Conservation (phyloP, 305 asterid species). For the Fraxinus floribunda region DNA sequence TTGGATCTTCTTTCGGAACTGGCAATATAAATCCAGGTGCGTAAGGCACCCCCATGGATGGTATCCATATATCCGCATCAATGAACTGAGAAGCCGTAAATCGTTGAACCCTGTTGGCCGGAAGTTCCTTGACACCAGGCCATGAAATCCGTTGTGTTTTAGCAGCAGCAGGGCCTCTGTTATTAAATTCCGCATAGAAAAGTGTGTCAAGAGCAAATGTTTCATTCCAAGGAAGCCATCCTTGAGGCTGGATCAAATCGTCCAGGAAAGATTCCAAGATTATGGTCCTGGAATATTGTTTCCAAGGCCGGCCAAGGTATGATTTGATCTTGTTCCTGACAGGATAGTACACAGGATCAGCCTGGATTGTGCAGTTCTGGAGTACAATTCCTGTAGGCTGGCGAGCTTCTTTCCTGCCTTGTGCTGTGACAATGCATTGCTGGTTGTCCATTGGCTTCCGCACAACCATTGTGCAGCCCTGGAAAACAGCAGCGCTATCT, state of each 20-base stretch:
- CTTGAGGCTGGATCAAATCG: slow-evolving; percentile 59
- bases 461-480: slow-evolving; percentile 58
- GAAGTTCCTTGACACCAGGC: slow-evolving; percentile 59
- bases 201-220: slow-evolving; percentile 50
- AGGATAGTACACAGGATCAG: slow-evolving; percentile 41
- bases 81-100: slow-evolving; percentile 49
- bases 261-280: slow-evolving; percentile 68
- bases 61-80: slow-evolving; percentile 57
- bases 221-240: slow-evolving; percentile 65
- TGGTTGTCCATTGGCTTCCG: slow-evolving; percentile 61
- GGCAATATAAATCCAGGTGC: slow-evolving; percentile 47
- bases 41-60: slow-evolving; percentile 40
- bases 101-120: slow-evolving; percentile 40
- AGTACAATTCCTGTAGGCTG: slow-evolving; percentile 66
- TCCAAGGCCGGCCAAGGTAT: slow-evolving; percentile 83
- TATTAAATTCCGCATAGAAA: slow-evolving; percentile 72
- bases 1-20: slow-evolving; percentile 45
- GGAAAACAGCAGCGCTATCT: slow-evolving; percentile 61
- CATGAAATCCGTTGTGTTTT: slow-evolving; percentile 51
- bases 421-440: slow-evolving; percentile 65
- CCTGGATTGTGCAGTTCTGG: slow-evolving; percentile 69
- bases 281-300: slow-evolving; percentile 67
- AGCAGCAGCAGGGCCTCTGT: slow-evolving; percentile 64
- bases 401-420: slow-evolving; percentile 57
- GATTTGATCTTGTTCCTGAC: slow-evolving; percentile 36